Conservation (phyloP, 176 grass and related monocot genomes). For the Triticum aestivum region DNA sequence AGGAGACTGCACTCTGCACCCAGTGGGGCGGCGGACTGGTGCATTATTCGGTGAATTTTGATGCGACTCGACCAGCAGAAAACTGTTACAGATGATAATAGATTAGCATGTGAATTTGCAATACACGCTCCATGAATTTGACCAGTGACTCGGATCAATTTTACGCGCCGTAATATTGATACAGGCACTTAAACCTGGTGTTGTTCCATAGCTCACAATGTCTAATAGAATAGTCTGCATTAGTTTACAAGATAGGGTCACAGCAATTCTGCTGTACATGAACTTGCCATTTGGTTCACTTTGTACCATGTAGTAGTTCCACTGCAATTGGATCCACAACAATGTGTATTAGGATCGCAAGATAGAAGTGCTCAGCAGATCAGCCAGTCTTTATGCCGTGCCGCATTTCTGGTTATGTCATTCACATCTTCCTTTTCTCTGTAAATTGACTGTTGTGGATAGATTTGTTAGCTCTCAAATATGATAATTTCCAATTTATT, state of each 20-base stretch:
- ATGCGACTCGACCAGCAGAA: not conserved
- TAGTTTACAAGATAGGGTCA: constrained; percentile 16
- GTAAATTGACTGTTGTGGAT: no score
- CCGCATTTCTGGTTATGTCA: no score
- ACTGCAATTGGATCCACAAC: not conserved
- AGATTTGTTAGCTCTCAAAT: not conserved
- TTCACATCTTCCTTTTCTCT: no score
- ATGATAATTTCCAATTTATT: no score
- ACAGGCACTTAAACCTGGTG: not conserved
- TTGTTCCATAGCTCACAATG: constrained; percentile 5
- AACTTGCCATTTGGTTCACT: not conserved
- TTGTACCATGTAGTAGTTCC: not conserved
- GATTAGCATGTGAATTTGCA: constrained; percentile 32
- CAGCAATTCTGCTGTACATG: constrained; percentile 5
- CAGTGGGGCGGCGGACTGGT: not conserved
- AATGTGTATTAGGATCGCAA: no score
- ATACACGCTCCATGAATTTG: constrained; percentile 18
- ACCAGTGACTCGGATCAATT: not conserved
- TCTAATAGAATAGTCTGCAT: constrained; percentile 2
- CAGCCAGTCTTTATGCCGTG: no score
- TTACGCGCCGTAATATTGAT: not conserved
- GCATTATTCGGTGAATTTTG: not conserved
- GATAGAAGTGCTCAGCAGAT: no score
- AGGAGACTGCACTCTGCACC: not conserved
- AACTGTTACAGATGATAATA: constrained; percentile 19